Percentiles rank a stretch among this genome's conserved stretches.
phyloP scores from a whole-genome alignment of 495 filamentous ascomycete genomes.

The Xylaria nigripes region DNA sequence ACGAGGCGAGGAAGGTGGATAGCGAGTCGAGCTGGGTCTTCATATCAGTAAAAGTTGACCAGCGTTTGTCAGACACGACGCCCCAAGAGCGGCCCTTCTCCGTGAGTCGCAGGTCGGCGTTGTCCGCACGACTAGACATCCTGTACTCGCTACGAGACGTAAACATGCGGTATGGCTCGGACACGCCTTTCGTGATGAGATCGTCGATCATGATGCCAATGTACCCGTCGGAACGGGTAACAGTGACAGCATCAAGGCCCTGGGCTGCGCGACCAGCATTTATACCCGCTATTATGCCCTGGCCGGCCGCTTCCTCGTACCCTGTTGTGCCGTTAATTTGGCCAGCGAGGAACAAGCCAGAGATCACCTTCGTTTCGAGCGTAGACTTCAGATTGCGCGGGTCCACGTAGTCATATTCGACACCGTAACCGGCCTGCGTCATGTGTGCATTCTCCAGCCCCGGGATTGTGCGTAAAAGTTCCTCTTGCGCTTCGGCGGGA shows the following conservation, averaged over 20 bases:
- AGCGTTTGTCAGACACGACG: slow-evolving; percentile 70
- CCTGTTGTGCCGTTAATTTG: slow-evolving; percentile 98
- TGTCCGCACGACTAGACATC: slow-evolving; percentile 83
- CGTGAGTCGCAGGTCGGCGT: slow-evolving; percentile 85
- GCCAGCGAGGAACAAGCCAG: slow-evolving; percentile 83
- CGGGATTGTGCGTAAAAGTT: slow-evolving; percentile 70
- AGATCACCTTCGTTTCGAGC: slow-evolving; percentile 87
- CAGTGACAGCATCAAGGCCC: slow-evolving; percentile 50
- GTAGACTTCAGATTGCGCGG: slow-evolving; percentile 78
- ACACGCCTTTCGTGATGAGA: slow-evolving; percentile 92
- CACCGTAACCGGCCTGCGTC: slow-evolving; percentile 94
- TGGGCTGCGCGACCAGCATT: slow-evolving; percentile 81
- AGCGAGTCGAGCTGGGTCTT: slow-evolving; percentile 58
- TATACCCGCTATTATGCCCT: slow-evolving; percentile 86
- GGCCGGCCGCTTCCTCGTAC: slow-evolving; percentile 93
- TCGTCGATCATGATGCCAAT: slow-evolving; percentile 99
- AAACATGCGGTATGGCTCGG: slow-evolving; percentile 98
- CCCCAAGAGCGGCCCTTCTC: slow-evolving; percentile 66
- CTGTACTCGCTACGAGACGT: slow-evolving; percentile 93
- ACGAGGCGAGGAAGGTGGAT: slow-evolving; percentile 46
- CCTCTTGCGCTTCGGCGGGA: slow-evolving; percentile 74
- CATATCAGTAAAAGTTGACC: slow-evolving; percentile 58
- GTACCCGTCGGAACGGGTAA: slow-evolving; percentile 83
- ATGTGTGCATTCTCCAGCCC: slow-evolving; percentile 86
- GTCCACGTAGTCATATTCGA: slow-evolving; percentile 98